A percentile compares a stretch with the other conserved stretches of the same genome.
phyloP scores from a whole-genome alignment of 306 rosid species.

The Citrullus mucosospermus region DNA sequence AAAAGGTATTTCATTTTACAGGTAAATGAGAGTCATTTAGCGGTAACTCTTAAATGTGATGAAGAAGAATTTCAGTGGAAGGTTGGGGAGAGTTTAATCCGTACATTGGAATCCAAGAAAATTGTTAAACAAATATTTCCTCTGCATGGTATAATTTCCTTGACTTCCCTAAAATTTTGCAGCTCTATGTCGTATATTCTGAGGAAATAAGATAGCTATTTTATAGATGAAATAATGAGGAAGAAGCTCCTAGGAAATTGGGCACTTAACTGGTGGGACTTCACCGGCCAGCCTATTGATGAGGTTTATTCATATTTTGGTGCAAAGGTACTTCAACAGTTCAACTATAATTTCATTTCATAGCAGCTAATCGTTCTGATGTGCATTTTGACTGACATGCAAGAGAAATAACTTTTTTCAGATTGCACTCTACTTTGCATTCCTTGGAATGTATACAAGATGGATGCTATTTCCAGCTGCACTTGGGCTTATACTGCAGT shows the following conservation, averaged over 20 bases:
- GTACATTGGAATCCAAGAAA: slow-evolving; percentile 52
- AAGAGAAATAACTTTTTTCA: slow-evolving; percentile 24
- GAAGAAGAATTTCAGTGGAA: slow-evolving; percentile 50
- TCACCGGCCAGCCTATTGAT: slow-evolving; percentile 73
- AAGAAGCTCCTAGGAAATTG: slow-evolving; percentile 69
- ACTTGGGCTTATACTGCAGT: slow-evolving; percentile 64
- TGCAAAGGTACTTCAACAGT: slow-evolving; percentile 48
- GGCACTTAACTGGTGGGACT: slow-evolving; percentile 85
- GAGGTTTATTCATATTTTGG: slow-evolving; percentile 84
- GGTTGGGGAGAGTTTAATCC: slow-evolving; percentile 58
- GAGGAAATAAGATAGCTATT: slow-evolving; percentile 22
- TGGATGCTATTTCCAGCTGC: slow-evolving; percentile 85
- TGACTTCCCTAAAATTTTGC: slow-evolving; percentile 11
- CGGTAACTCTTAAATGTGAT: slow-evolving; percentile 39
- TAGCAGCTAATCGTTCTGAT: background rate
- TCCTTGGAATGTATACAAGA: slow-evolving; percentile 88
- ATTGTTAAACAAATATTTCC: slow-evolving; percentile 80
- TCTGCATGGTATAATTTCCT: slow-evolving; percentile 65
- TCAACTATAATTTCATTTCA: slow-evolving; percentile 1
- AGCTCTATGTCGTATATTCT: slow-evolving; percentile 8
- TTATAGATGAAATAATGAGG: slow-evolving; percentile 69
- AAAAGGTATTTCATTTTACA: slow-evolving; percentile 21
- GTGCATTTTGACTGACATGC: slow-evolving; percentile 10
- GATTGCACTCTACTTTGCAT: slow-evolving; percentile 91
- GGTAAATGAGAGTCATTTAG: slow-evolving; percentile 45